phyloP scores from a whole-genome alignment of 495 filamentous ascomycete species.

The Tuber indicum region DNA sequence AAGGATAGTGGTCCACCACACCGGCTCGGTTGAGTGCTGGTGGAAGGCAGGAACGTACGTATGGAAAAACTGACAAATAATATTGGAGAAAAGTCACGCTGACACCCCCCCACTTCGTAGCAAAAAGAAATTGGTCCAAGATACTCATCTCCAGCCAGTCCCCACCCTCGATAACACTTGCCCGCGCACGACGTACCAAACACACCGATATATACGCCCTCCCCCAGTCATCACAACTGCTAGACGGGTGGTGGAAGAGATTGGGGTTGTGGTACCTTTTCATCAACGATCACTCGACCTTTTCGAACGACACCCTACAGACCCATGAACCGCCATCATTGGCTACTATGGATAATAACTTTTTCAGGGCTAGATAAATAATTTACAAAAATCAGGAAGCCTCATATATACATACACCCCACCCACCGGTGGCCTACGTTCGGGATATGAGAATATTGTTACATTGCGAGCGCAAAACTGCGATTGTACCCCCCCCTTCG shows the following conservation, averaged over 20 bases:
- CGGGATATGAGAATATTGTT: not conserved
- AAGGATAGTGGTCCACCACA: no score
- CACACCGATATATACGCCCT: no score
- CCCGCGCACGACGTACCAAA: no score
- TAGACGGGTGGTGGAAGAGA: not conserved
- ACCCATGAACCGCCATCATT: not conserved
- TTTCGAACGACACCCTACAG: not conserved
- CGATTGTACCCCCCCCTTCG: not conserved
- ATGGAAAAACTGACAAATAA: no score
- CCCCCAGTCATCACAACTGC: no score
- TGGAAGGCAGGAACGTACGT: no score
- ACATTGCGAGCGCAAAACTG: not conserved
- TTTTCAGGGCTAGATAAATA: not conserved
- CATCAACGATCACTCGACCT: not conserved
- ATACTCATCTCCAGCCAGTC: no score
- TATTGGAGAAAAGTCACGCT: no score
- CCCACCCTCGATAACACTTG: no score
- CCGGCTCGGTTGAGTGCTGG: no score
- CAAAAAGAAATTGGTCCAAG: no score
- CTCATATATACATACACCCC: not conserved
- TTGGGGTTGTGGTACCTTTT: not conserved
- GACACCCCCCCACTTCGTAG: no score
- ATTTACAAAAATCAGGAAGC: not conserved
- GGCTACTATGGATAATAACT: not conserved
- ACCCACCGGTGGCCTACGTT: not conserved